Evolutionary conservation across 257 asterid species (phyloP).

Genomic region (Verbena officinalis): DNA sequence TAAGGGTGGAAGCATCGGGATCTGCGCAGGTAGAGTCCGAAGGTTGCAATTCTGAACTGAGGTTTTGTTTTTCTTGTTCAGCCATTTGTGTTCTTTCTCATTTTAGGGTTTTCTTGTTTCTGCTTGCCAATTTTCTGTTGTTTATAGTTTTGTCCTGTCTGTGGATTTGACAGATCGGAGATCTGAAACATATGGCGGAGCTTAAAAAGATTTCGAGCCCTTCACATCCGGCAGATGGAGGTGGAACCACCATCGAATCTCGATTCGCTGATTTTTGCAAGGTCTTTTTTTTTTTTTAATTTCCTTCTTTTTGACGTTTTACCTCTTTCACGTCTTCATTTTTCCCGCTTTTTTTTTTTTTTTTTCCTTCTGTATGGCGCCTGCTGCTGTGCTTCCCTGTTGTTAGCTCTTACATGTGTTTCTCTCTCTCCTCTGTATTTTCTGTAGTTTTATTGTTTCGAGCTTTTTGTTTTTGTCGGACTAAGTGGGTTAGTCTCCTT

Average conservation of each 20-base stretch:
- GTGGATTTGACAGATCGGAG: constrained; percentile 45
- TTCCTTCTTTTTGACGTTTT: neutral
- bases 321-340: neutral
- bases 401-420: neutral
- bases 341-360: neutral
- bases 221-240: constrained; percentile 37
- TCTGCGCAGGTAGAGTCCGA: constrained; percentile 13
- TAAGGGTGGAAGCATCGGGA: constrained; percentile 31
- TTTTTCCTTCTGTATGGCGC: neutral
- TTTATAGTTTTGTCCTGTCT: constrained; percentile 5
- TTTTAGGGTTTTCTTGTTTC: constrained; percentile 37
- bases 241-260: constrained; percentile 54
- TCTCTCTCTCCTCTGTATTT: neutral
- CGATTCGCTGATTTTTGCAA: constrained; percentile 73
- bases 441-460: neutral
- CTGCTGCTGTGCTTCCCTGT: neutral
- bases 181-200: constrained; percentile 55
- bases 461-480: constrained; percentile 12
- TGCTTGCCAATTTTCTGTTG: neutral
- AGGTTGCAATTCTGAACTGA: constrained; percentile 28
- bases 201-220: constrained; percentile 38
- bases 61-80: constrained; percentile 21
- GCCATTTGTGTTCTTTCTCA: constrained; percentile 15
- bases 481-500: constrained; percentile 14
- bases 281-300: constrained; percentile 46